Evolutionary conservation across 192 early-diverging fungal genomes (phyloP).

Genomic region (Umbelopsis sp.): DNA sequence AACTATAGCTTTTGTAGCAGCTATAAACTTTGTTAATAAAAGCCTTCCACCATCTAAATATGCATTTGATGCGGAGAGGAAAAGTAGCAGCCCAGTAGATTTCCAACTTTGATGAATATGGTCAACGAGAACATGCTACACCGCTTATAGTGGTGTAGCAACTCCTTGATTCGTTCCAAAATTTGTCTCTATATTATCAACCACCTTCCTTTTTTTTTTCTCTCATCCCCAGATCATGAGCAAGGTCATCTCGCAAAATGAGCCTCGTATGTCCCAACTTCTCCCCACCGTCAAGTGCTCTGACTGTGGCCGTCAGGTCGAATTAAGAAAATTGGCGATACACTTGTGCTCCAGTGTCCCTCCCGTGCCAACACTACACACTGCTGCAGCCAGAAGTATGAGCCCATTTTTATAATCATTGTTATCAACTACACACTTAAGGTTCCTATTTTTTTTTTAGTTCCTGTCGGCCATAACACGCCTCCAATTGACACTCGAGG

Average conservation of each 20-base stretch:
- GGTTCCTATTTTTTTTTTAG: not conserved
- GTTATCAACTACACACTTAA: not conserved
- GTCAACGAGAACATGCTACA: slow-evolving; percentile 18
- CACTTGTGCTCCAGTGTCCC: slow-evolving; percentile 57
- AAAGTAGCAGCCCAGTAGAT: not conserved
- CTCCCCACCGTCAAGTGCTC: slow-evolving; percentile 59
- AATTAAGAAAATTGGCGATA: slow-evolving; percentile 51
- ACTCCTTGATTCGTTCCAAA: slow-evolving; percentile 22
- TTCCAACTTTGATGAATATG: slow-evolving; percentile 1
- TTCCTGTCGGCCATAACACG: not conserved
- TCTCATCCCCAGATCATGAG: slow-evolving; percentile 20
- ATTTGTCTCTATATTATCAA: not conserved
- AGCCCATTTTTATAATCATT: not conserved
- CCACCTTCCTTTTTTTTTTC: not conserved
- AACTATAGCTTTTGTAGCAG: too few relatives aligned
- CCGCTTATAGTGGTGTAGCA: slow-evolving; percentile 16
- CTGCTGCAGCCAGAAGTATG: slow-evolving; percentile 17
- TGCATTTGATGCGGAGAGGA: slow-evolving; percentile 2
- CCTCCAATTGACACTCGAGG: slow-evolving; percentile 11
- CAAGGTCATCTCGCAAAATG: slow-evolving; percentile 15
- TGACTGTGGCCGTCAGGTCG: slow-evolving; percentile 60
- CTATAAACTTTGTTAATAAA: too few relatives aligned
- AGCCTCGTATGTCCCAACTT: slow-evolving; percentile 56
- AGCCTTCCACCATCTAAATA: too few relatives aligned
- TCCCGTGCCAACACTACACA: slow-evolving; percentile 46